phyloP scores from a whole-genome alignment of 768 basidiomycete species.

The Trametopsis cervina region DNA sequence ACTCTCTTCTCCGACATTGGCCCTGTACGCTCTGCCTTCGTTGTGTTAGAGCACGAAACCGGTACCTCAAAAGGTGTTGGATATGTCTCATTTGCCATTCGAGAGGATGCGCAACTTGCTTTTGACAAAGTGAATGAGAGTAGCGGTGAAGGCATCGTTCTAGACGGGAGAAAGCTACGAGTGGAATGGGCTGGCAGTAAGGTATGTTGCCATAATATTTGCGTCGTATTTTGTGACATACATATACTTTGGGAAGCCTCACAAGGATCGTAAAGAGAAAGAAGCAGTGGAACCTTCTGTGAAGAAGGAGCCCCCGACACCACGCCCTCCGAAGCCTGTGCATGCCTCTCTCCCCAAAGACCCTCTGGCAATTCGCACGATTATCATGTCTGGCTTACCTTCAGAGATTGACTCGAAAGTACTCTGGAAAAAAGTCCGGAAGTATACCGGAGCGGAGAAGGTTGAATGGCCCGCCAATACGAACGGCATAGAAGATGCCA shows the following conservation, averaged over 20 bases:
- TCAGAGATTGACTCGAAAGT: slow-evolving; percentile 50
- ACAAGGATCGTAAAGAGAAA: slow-evolving; percentile 25
- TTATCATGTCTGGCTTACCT: slow-evolving; percentile 72
- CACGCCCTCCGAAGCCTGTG: slow-evolving; percentile 31
- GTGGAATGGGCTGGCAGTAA: slow-evolving; percentile 79
- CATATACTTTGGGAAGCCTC: background rate
- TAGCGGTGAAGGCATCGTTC: slow-evolving; percentile 43
- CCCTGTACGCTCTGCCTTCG: slow-evolving; percentile 89
- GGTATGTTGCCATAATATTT: slow-evolving; percentile 36
- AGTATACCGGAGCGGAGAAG: slow-evolving; percentile 69
- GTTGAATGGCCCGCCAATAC: slow-evolving; percentile 60
- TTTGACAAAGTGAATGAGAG: slow-evolving; percentile 51
- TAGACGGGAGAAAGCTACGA: slow-evolving; percentile 64
- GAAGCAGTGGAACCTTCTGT: slow-evolving; percentile 33
- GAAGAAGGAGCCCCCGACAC: slow-evolving; percentile 28
- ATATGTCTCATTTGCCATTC: slow-evolving; percentile 87
- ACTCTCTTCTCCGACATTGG: slow-evolving; percentile 95
- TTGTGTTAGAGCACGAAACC: slow-evolving; percentile 74
- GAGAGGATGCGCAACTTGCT: slow-evolving; percentile 79
- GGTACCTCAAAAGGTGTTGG: slow-evolving; percentile 90
- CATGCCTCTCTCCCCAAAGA: slow-evolving; percentile 41
- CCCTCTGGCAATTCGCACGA: slow-evolving; percentile 77
- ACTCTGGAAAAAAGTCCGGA: slow-evolving; percentile 84
- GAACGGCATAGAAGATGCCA: slow-evolving; percentile 39
- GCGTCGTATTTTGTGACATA: slow-evolving; percentile 4